Conservation (phyloP, 2,329 filamentous ascomycete species). For the Botrytis galanthina region DNA sequence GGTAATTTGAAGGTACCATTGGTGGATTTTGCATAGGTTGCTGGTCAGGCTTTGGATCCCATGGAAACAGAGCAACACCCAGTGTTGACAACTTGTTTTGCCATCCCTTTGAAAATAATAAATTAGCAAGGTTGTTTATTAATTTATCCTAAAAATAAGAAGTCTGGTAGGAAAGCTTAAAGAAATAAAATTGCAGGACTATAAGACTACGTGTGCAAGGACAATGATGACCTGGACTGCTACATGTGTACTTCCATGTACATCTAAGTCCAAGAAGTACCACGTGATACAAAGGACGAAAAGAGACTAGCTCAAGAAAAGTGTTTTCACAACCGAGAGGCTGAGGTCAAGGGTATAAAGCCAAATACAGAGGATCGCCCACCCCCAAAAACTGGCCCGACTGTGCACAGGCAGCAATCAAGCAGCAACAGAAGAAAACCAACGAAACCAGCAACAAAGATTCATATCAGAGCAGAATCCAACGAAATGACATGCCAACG, state of each 20-base stretch:
- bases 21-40: constrained; percentile 41
- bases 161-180: no score
- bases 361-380: constrained; percentile 39
- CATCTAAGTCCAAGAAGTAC: not conserved
- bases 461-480: not conserved
- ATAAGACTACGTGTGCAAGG: not conserved
- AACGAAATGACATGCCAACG: not conserved
- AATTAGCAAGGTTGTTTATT: constrained; percentile 1
- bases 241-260: not conserved
- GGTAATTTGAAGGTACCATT: constrained; percentile 39
- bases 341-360: constrained; percentile 35
- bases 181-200: not conserved
- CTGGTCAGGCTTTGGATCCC: constrained; percentile 82
- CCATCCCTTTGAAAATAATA: constrained; percentile 68
- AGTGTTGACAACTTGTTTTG: constrained; percentile 85
- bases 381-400: constrained; percentile 31
- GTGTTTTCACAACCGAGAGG: constrained; percentile 32
- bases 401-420: constrained; percentile 27
- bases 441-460: constrained; percentile 10
- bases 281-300: constrained; percentile 28
- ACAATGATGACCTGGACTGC: not conserved
- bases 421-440: constrained; percentile 2
- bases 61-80: constrained; percentile 85
- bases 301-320: constrained; percentile 31
- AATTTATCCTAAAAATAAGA: not conserved